phyloP scores from a whole-genome alignment of 78 protist genomes.

The Guillardia theta region DNA sequence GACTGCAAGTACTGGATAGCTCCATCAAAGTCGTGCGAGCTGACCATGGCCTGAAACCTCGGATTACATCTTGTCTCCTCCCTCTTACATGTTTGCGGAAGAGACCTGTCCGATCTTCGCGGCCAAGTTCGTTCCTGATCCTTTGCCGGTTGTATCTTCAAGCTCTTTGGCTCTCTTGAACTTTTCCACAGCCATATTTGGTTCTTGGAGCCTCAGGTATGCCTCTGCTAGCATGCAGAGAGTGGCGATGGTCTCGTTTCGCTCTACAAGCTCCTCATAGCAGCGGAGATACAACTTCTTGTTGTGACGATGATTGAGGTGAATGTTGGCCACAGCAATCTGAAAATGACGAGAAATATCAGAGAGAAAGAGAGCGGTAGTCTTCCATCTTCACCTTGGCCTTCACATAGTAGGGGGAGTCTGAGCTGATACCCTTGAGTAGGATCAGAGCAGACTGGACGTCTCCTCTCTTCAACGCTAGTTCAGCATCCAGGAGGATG shows the following conservation, averaged over 20 bases:
- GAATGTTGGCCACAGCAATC: background rate
- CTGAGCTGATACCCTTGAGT: conserved; percentile 19
- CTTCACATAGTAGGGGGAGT: conserved; percentile 44
- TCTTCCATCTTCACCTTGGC: background rate
- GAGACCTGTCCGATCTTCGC: too few species aligned
- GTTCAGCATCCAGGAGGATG: background rate
- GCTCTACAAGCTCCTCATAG: conserved; percentile 59
- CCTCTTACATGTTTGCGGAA: too few species aligned
- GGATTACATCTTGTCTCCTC: too few species aligned
- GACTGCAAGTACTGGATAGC: conserved; percentile 7
- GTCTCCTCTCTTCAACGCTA: background rate
- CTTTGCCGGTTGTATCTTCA: too few species aligned
- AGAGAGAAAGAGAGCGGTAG: background rate
- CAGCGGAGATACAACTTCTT: conserved; percentile 32
- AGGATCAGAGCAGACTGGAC: conserved; percentile 33
- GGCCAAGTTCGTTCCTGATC: too few species aligned
- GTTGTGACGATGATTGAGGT: conserved; percentile 59
- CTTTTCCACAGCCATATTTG: conserved; percentile 57
- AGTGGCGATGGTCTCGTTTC: background rate
- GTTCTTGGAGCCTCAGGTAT: conserved; percentile 57
- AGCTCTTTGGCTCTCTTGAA: background rate
- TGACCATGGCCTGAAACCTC: too few species aligned
- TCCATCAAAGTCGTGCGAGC: conserved; percentile 63
- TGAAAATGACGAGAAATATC: background rate
- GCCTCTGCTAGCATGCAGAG: conserved; percentile 72